Percentiles rank a stretch among this genome's conserved stretches.
phyloP scores from a whole-genome alignment of 441 rosid genomes.

The Hypseocharis bilobata region DNA sequence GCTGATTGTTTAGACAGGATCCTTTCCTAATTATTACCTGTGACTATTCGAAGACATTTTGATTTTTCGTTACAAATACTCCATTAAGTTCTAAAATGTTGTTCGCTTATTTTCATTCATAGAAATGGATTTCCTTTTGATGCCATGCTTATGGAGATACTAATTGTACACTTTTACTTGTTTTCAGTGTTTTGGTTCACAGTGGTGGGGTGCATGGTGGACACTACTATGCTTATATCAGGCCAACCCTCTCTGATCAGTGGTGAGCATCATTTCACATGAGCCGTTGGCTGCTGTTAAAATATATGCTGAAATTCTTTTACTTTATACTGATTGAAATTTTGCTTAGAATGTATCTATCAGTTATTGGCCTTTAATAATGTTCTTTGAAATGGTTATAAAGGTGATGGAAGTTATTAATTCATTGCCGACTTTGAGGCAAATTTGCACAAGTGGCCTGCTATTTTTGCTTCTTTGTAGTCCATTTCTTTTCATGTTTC shows the following conservation, averaged over 20 bases:
- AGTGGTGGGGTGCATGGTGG: constrained; percentile 86
- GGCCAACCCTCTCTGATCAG: constrained; percentile 81
- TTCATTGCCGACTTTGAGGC: not conserved
- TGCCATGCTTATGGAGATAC: not conserved
- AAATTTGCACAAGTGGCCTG: not conserved
- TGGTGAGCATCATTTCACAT: constrained; percentile 38
- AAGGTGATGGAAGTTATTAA: not conserved
- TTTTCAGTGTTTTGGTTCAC: constrained; percentile 67
- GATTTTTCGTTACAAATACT: not conserved
- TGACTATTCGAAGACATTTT: no score
- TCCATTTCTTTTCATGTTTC: constrained; percentile 1
- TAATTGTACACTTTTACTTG: constrained; percentile 12
- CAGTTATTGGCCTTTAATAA: not conserved
- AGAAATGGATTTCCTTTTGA: not conserved
- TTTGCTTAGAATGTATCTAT: not conserved
- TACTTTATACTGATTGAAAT: not conserved
- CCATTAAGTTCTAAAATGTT: not conserved
- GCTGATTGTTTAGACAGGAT: not conserved
- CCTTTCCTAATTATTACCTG: not conserved
- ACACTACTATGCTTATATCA: constrained; percentile 80
- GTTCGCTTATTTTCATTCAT: not conserved
- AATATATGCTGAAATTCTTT: not conserved
- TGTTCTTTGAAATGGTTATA: not conserved
- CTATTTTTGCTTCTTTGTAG: not conserved
- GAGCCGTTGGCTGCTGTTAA: not conserved